Base-by-base conservation (phyloP, 2,329 filamentous ascomycete species). In the Teratosphaeria pseudoeucalypti region DNA sequence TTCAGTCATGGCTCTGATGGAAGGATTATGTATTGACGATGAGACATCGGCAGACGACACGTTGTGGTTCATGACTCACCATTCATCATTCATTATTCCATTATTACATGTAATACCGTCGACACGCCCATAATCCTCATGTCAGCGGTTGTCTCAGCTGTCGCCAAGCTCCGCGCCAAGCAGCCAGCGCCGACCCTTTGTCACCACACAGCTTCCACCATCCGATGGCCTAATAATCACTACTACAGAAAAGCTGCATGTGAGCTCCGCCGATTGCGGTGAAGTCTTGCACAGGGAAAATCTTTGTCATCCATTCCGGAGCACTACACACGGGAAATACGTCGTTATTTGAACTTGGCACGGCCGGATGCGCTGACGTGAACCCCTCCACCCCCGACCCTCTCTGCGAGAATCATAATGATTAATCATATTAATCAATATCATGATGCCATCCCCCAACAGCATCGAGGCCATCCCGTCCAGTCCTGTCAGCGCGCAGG, bases 401-500 rank as follows among this genome's bases (percentile, higher is more conserved):
- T 23, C 16, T 49, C 43, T 49, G 43, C 43, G 23, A 49, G 23
- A 23, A 23, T 23, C 23, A 23, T 23, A 23, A 23, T 23, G 23
- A 23, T 23, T 1, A 23, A 23, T 23, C 23, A 23, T 1, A 23
- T 23, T 23, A 23, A 23, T 23, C 23, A 23, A 23, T 23, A 23
- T 23, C 23, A 23, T 23, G 23, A 23, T 49, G 43, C 43, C 43
- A 49, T 19, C 19, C 43, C 43, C 43, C 43, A 49, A 49, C 43
- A 10, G 43, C 43, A 49, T n/a, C 43, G n/a, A 49, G n/a, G 43
- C 43, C n/a, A 23, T 16, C 43, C 23, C 9, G 43, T 49, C 23
- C 43, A 23, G 19, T 49, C 23, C 56, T 32, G 43, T 49, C 47
- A 29, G 47, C 57, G 34, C 53, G 57, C 57, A 58, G 57, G 57